Evolutionary conservation across 2,329 filamentous ascomycete species (phyloP).

Genomic region (Penicillium griseofulvum): DNA sequence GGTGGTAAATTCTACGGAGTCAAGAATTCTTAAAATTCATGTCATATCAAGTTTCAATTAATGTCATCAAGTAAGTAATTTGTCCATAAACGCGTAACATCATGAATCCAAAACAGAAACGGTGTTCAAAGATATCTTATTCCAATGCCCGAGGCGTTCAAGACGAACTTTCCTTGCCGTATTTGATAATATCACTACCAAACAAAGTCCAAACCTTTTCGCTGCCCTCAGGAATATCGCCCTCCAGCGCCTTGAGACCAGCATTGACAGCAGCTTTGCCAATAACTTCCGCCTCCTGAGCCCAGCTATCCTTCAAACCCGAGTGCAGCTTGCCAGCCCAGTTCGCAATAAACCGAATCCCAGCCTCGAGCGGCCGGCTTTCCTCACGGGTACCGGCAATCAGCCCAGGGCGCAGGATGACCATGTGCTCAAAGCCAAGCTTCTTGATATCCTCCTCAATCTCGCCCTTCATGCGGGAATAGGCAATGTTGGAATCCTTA

Average conservation of each 20-base stretch:
- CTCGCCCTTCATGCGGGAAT: conserved; percentile 76
- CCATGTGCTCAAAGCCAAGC: conserved; percentile 71
- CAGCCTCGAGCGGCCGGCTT: conserved; percentile 57
- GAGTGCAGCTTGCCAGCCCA: conserved; percentile 55
- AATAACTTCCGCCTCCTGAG: conserved; percentile 73
- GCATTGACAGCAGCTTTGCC: conserved; percentile 43
- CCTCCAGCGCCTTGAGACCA: conserved; percentile 41
- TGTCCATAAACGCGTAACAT: not conserved
- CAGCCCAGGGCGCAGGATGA: conserved; percentile 71
- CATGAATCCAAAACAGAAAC: not conserved
- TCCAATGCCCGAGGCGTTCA: not conserved
- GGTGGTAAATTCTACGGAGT: not conserved
- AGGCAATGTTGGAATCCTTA: conserved; percentile 54
- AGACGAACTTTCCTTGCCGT: conserved; percentile 18
- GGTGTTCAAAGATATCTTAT: not conserved
- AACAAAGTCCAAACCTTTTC: conserved; percentile 42
- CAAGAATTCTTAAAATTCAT: not conserved
- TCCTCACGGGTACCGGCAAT: conserved; percentile 70
- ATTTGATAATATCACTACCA: conserved; percentile 39
- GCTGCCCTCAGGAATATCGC: conserved; percentile 38
- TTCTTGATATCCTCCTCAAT: conserved; percentile 74
- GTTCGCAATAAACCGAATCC: conserved; percentile 56
- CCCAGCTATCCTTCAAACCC: conserved; percentile 61
- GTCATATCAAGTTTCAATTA: not conserved
- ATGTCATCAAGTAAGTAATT: not conserved